A percentile compares a stretch with the other conserved stretches of the same genome.
phyloP scores from a whole-genome alignment of 2,329 filamentous ascomycete species.

The Cordyceps javanica region DNA sequence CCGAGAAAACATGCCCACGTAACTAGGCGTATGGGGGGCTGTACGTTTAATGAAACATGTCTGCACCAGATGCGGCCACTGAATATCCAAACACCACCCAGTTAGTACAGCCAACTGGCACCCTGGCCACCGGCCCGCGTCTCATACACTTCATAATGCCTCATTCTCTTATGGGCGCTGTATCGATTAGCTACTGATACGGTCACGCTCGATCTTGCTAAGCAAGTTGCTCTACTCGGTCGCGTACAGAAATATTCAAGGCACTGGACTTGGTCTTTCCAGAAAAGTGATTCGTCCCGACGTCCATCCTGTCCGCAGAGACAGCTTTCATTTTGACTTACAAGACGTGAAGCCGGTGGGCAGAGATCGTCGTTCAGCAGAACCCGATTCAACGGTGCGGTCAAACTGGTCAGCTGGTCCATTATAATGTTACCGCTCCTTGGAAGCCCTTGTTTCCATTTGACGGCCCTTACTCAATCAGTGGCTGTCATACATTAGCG shows the following conservation, averaged over 20 bases:
- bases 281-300: no score
- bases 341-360: neutral
- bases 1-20: neutral
- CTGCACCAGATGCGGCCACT: neutral
- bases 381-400: neutral
- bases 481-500: conserved; percentile 2
- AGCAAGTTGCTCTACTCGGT: no score
- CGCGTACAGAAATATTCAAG: no score
- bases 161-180: neutral
- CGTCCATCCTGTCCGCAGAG: neutral
- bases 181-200: no score
- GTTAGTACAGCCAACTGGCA: neutral
- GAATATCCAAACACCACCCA: neutral
- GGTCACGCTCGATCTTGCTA: no score
- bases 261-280: no score
- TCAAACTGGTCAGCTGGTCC: neutral
- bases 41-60: neutral
- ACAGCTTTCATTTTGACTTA: neutral
- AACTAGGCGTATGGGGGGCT: neutral
- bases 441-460: neutral
- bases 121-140: neutral
- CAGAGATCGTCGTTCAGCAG: neutral
- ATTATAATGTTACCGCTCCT: neutral
- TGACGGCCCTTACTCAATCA: neutral
- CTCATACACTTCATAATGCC: neutral